A percentile compares a stretch with the other conserved stretches of the same genome.
phyloP scores from a whole-genome alignment of 208 protist species.

The Phytomonas francai region DNA sequence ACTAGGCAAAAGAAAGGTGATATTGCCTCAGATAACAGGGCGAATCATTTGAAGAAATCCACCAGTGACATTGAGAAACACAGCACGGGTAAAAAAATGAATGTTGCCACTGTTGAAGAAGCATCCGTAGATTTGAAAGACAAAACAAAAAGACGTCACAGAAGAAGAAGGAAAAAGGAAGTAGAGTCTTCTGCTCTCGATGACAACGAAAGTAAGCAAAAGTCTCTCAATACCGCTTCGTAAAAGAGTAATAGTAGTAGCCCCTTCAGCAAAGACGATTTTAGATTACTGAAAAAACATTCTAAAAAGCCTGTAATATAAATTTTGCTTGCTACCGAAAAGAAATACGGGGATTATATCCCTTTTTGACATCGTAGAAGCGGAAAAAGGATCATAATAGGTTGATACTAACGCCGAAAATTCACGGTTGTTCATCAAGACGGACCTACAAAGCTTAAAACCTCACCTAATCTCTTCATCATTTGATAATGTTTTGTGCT shows the following conservation, averaged over 20 bases:
- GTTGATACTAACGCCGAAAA: neutral
- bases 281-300: neutral
- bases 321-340: neutral
- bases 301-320: neutral
- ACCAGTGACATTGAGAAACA: neutral
- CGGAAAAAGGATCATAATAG: neutral
- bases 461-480: neutral
- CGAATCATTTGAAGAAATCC: neutral
- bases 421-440: neutral
- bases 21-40: neutral
- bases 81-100: constrained; percentile 7
- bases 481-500: neutral
- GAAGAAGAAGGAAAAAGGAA: neutral
- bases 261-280: neutral
- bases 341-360: neutral
- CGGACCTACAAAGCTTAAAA: neutral
- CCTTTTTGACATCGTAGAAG: neutral
- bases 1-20: neutral
- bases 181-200: neutral
- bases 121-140: neutral
- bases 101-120: neutral
- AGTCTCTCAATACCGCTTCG: neutral
- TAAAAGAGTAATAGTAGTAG: neutral
- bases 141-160: neutral
- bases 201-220: neutral